These are phyloP conservation scores for Stagonosporopsis rhizophila DNA, from an alignment of 2,329 filamentous ascomycete genomes.

Conservation along the genomic window DNA sequence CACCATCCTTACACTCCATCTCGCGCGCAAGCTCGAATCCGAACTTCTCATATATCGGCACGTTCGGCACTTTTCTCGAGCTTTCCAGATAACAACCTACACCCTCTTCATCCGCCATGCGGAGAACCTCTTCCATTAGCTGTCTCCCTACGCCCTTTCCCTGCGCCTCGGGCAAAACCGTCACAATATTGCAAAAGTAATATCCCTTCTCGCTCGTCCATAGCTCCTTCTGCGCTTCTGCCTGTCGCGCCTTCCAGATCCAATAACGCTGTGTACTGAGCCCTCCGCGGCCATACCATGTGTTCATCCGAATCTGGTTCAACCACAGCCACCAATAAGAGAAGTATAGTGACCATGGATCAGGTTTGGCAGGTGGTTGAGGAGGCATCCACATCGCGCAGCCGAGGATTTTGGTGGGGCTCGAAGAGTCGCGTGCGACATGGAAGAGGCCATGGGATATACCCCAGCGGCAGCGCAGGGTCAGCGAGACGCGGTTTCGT, in stretches of 20 bases:
- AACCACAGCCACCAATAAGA: slow-evolving; percentile 72
- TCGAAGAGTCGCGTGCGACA: slow-evolving; percentile 67
- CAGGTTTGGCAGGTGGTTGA: slow-evolving; percentile 53
- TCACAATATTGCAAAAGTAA: slow-evolving; percentile 79
- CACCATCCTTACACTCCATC: slow-evolving; percentile 71
- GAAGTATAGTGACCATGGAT: slow-evolving; percentile 68
- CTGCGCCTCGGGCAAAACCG: slow-evolving; percentile 69
- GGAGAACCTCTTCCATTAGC: slow-evolving; percentile 69
- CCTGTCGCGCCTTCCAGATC: slow-evolving; percentile 74
- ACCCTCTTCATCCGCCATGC: slow-evolving; percentile 68
- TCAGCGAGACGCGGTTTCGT: slow-evolving; percentile 69
- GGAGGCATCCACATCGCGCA: slow-evolving; percentile 77
- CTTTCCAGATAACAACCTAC: slow-evolving; percentile 75
- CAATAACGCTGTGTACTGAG: slow-evolving; percentile 72
- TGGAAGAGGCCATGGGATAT: slow-evolving; percentile 74
- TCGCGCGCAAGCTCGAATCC: slow-evolving; percentile 71
- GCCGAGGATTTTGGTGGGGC: slow-evolving; percentile 64
- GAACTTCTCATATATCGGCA: slow-evolving; percentile 72
- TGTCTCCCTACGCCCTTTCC: slow-evolving; percentile 70
- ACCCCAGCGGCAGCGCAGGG: slow-evolving; percentile 72
- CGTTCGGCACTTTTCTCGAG: slow-evolving; percentile 71
- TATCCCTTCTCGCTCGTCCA: slow-evolving; percentile 73
- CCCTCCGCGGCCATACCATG: slow-evolving; percentile 72
- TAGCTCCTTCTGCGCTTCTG: slow-evolving; percentile 65
- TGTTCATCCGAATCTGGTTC: slow-evolving; percentile 70